Evolutionary conservation across 495 filamentous ascomycete genomes (phyloP).

Genomic region (Beverwykella pulmonaria): DNA sequence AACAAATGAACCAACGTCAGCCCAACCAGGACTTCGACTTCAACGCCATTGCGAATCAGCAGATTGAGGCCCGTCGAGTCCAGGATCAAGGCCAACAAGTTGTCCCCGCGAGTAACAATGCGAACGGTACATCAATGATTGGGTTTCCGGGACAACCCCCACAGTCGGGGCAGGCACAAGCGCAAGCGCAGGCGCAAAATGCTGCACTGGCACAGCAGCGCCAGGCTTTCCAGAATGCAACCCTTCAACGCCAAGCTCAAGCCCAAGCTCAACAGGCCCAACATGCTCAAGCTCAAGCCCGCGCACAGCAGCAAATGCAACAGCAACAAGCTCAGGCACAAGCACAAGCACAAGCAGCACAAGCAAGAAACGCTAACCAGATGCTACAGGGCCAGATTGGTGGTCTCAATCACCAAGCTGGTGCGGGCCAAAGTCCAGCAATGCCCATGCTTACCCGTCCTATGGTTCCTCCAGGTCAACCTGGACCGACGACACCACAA

Average conservation of each 20-base stretch:
- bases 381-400: slow-evolving; percentile 54
- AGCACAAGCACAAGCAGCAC: slow-evolving; percentile 34
- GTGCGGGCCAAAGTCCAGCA: slow-evolving; percentile 55
- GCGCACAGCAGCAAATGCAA: slow-evolving; percentile 8
- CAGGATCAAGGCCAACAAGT: slow-evolving; percentile 68
- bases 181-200: slow-evolving; percentile 51
- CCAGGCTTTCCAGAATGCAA: slow-evolving; percentile 42
- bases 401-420: slow-evolving; percentile 49
- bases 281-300: slow-evolving; percentile 38
- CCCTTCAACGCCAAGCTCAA: slow-evolving; percentile 47
- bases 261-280: slow-evolving; percentile 51
- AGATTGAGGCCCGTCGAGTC: slow-evolving; percentile 63
- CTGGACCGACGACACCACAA: slow-evolving; percentile 37
- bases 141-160: slow-evolving; percentile 50
- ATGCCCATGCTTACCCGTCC: slow-evolving; percentile 66
- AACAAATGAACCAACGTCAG: slow-evolving; percentile 45
- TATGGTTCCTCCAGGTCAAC: slow-evolving; percentile 51
- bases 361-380: slow-evolving; percentile 51
- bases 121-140: slow-evolving; percentile 50
- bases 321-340: slow-evolving; percentile 47
- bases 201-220: slow-evolving; percentile 37
- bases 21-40: slow-evolving; percentile 54
- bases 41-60: slow-evolving; percentile 62
- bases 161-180: slow-evolving; percentile 49
- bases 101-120: slow-evolving; percentile 64